phyloP scores from a whole-genome alignment of 805 yeast genomes.

The Zygoascus tannicola region DNA sequence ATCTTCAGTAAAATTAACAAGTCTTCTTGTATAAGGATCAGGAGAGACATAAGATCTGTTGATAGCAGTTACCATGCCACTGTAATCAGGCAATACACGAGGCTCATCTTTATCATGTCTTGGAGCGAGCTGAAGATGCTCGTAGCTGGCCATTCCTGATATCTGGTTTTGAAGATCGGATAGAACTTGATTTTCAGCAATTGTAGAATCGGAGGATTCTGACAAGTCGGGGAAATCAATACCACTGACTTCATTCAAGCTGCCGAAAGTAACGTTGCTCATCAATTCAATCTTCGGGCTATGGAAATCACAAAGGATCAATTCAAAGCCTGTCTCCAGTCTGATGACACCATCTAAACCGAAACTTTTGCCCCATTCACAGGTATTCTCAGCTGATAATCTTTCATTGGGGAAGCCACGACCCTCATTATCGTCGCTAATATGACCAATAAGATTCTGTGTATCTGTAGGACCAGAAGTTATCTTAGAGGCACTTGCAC shows the following conservation, averaged over 20 bases:
- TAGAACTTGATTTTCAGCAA: slow-evolving; percentile 4
- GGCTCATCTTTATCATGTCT: slow-evolving; percentile 40
- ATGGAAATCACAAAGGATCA: slow-evolving; percentile 47
- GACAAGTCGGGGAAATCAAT: slow-evolving; percentile 12
- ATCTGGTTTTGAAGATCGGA: slow-evolving; percentile 18
- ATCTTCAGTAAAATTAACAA: slow-evolving; percentile 27
- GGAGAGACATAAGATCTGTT: slow-evolving; percentile 41
- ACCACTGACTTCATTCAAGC: neutral
- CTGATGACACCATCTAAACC: slow-evolving; percentile 52
- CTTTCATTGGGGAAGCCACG: slow-evolving; percentile 31
- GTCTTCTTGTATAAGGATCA: slow-evolving; percentile 38
- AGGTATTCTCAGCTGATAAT: slow-evolving; percentile 42
- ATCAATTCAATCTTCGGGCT: slow-evolving; percentile 37
- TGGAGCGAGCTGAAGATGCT: slow-evolving; percentile 39
- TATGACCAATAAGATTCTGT: slow-evolving; percentile 32
- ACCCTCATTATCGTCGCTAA: slow-evolving; percentile 23
- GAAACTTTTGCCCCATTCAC: slow-evolving; percentile 43
- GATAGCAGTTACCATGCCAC: slow-evolving; percentile 44
- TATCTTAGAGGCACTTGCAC: slow-evolving; percentile 56
- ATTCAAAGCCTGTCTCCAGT: slow-evolving; percentile 52
- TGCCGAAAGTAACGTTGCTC: neutral
- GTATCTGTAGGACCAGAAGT: slow-evolving; percentile 53
- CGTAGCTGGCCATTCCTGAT: slow-evolving; percentile 33
- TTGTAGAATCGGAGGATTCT: slow-evolving; percentile 18
- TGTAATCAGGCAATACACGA: slow-evolving; percentile 43